phyloP scores from a whole-genome alignment of 2,329 filamentous ascomycete species.

The Diplodia intermedia region DNA sequence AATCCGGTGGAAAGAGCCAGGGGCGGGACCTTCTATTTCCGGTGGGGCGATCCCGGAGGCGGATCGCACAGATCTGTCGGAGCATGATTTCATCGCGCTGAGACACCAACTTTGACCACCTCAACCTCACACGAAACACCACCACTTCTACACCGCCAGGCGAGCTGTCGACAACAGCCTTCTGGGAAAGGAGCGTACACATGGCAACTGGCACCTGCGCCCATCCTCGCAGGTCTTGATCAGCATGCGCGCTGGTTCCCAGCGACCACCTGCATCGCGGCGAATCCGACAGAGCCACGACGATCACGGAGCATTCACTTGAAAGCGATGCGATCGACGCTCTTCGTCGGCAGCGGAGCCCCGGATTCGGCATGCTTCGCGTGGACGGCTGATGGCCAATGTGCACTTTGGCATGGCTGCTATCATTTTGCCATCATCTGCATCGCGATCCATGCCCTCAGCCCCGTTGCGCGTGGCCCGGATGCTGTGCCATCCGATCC shows the following conservation, averaged over 20 bases:
- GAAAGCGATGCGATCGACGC: not conserved
- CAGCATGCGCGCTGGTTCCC: not conserved
- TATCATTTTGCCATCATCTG: conserved; percentile 11
- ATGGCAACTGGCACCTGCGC: not conserved
- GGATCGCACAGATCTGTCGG: no score
- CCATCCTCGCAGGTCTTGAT: not conserved
- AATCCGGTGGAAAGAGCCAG: not conserved
- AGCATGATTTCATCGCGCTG: conserved; percentile 11
- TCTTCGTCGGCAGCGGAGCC: not conserved
- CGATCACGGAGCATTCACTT: not conserved
- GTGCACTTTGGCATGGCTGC: not conserved
- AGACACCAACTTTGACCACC: not conserved
- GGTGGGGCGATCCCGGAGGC: not conserved
- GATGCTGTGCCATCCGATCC: not conserved
- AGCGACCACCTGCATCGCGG: not conserved
- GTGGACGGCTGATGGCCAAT: not conserved
- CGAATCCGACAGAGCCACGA: not conserved
- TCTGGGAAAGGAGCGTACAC: not conserved
- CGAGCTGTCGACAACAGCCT: not conserved
- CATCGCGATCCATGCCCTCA: not conserved
- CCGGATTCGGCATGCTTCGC: not conserved
- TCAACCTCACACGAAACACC: not conserved
- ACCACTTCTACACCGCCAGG: not conserved
- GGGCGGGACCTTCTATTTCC: not conserved
- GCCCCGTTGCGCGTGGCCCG: not conserved